Evolutionary conservation across 2,329 filamentous ascomycete species (phyloP), one percentile per base, ranked within the genome.

Genomic region (Fusarium anguioides): DNA sequence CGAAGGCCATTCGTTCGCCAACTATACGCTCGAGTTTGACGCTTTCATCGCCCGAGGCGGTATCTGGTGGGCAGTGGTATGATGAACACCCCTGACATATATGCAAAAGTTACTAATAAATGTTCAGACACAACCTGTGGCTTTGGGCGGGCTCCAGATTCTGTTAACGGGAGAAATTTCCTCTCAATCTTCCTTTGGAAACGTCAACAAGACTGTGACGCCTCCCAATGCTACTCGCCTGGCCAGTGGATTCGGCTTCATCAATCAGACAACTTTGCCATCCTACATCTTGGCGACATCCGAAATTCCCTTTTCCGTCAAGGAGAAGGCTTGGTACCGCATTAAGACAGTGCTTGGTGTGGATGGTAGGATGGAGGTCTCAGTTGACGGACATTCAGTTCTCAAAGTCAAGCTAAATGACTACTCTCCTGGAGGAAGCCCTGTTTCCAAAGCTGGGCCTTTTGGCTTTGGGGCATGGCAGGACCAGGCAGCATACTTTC

Each of bases 391-490:
- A 5, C 10, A 20, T 10, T 12, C 31, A 10, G 21, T 58, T 8
- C 36, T 57, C 3, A 47, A 48, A 11, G 44, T 58, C 20, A 37
- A 23, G 15, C 54, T 58, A 2, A 57, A 33, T 5, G 39, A 36
- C 7, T 48, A 48, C 14, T 33, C 51, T 2, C 51, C 54, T 11
- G 51, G 54, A 26, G 54, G 54, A 18, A 48, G 23, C 2, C 33
- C 55, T 18, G 29, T 40, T 6, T 47, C 51, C 9, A 36, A 36
- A 27, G 27, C 21, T 20, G 55, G 55, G 4, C 51, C 39, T 3
- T 58, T 58, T 17, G 55, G 51, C 3, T 35, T 58, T 12, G 55
- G 55, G 11, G 55, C 55, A 2, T 58, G 54, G 8, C 55, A 58
- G 23, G 55, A 57, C 2, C 51, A 58, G 8, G 54, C 23, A 29